These are phyloP conservation scores for Aspergillus sclerotiicarbonarius DNA, from an alignment of 495 filamentous ascomycete species.

Conservation along the genomic window DNA sequence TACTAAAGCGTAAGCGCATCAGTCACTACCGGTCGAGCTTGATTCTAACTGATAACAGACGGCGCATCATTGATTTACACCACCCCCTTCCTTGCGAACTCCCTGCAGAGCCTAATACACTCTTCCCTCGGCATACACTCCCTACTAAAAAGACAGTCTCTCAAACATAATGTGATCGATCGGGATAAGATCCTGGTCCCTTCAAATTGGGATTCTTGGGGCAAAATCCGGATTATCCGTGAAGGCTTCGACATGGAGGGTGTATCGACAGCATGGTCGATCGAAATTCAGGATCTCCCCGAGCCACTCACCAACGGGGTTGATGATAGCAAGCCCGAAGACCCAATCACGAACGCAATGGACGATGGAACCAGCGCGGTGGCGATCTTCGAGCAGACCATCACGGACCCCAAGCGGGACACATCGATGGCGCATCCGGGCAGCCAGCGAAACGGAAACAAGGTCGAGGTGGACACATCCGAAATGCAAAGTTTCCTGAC, in stretches of 20 bases:
- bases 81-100: conserved; percentile 72
- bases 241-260: conserved; percentile 93
- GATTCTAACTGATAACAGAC: conserved; percentile 52
- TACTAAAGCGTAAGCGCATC: conserved; percentile 70
- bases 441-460: conserved; percentile 43
- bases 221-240: conserved; percentile 89
- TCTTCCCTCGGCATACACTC: conserved; percentile 88
- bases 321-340: conserved; percentile 16
- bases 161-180: conserved; percentile 95
- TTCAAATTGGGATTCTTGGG: conserved; percentile 98
- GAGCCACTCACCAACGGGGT: conserved; percentile 30
- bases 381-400: conserved; percentile 72
- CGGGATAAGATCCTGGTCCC: conserved; percentile 92
- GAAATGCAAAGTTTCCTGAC: conserved; percentile 79
- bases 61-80: conserved; percentile 91
- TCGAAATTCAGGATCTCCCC: conserved; percentile 66
- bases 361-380: conserved; percentile 58
- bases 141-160: conserved; percentile 73
- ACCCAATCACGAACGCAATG: conserved; percentile 24
- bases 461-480: conserved; percentile 65
- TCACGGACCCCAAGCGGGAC: conserved; percentile 67
- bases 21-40: neutral
- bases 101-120: conserved; percentile 78
- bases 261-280: conserved; percentile 77
- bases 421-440: conserved; percentile 48